phyloP scores from a whole-genome alignment of 371 early-diverging fungal genomes.

The Syncephalastrum monosporum region DNA sequence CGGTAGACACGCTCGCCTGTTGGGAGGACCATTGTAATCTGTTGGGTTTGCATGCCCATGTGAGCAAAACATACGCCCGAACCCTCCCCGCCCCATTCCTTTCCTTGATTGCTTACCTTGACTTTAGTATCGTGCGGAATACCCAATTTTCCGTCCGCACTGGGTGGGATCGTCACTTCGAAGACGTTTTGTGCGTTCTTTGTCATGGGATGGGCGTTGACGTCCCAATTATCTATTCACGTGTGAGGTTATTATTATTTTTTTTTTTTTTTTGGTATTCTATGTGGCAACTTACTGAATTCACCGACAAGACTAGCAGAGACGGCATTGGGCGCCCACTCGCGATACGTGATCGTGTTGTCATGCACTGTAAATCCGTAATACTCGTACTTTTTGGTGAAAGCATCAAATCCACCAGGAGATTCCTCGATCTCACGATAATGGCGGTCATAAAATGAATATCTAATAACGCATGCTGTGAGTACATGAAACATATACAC shows the following conservation, averaged over 20 bases:
- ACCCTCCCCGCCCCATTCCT: background rate
- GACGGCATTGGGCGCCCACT: slow-evolving; percentile 91
- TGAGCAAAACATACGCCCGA: background rate
- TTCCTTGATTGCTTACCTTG: slow-evolving; percentile 59
- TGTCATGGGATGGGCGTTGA: slow-evolving; percentile 72
- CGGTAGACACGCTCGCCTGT: slow-evolving; percentile 83
- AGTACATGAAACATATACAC: too few relatives aligned
- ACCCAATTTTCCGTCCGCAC: slow-evolving; percentile 52
- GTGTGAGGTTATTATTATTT: too few relatives aligned
- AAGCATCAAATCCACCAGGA: slow-evolving; percentile 80
- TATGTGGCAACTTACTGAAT: slow-evolving; percentile 69
- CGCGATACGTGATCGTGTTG: slow-evolving; percentile 78
- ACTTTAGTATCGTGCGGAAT: slow-evolving; percentile 88
- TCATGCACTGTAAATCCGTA: slow-evolving; percentile 74
- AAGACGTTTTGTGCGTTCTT: slow-evolving; percentile 80
- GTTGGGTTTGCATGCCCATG: slow-evolving; percentile 4
- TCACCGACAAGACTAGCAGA: slow-evolving; percentile 88
- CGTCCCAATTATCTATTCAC: slow-evolving; percentile 78
- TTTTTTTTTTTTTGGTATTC: too few relatives aligned
- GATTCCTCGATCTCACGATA: slow-evolving; percentile 50
- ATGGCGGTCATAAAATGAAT: slow-evolving; percentile 45
- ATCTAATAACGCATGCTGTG: slow-evolving; percentile 24
- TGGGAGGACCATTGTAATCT: slow-evolving; percentile 75
- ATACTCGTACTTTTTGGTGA: slow-evolving; percentile 76
- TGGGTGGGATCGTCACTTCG: slow-evolving; percentile 66